Evolutionary conservation across 345 rosid genomes (phyloP), one percentile per base, ranked within the genome.

Genomic region (Fremontodendron californicum): DNA sequence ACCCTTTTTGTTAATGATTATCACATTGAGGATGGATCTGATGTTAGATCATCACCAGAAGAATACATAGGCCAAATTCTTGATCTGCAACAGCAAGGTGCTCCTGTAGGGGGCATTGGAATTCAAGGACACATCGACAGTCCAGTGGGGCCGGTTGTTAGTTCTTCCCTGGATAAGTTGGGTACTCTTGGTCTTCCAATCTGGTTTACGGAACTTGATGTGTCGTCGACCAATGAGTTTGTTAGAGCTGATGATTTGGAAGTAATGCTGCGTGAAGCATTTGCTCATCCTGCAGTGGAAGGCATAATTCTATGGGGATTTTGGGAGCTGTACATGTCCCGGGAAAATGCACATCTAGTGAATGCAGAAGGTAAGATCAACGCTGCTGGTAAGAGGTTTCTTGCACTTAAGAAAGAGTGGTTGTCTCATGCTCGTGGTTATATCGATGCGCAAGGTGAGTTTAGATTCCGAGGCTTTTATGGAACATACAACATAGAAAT

Each of bases 231-330:
- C 72, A 84, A 87, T 71, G 99, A 91, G 81, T 86, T 68, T 58
- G 87, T 93, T 27, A 81, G 98, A 81, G 97, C 93, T 8, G 93
- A 93, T 1, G 98, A 91, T 78, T 81, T 94, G 48, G 94, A 89
- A 80, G 97, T 89, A 21, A 91, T 94, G 94, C 87, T 94, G 42
- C 86, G 98, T 61, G 99, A 94, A 84, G 94, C 92, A 7, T 93
- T 81, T 57, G 91, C 97, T 10, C 97, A 91, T 65, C 98, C 98
- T 23, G 87, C 98, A 0, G 97, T 93, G 64, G 90, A 93, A 79
- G 98, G 97, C 27, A 75, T 94, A 33, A 86, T 93, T 84, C 73
- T 94, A n/a, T 94, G 97, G 98, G 98, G 98, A 27, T 94, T 94
- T 68, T 94, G 98, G 98, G 98, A 93, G 87, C 75, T 94, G 79